A percentile compares a stretch with the other conserved stretches of the same genome.
phyloP scores from a whole-genome alignment of 1,139 yeast species.

The Eremothecium coryli region DNA sequence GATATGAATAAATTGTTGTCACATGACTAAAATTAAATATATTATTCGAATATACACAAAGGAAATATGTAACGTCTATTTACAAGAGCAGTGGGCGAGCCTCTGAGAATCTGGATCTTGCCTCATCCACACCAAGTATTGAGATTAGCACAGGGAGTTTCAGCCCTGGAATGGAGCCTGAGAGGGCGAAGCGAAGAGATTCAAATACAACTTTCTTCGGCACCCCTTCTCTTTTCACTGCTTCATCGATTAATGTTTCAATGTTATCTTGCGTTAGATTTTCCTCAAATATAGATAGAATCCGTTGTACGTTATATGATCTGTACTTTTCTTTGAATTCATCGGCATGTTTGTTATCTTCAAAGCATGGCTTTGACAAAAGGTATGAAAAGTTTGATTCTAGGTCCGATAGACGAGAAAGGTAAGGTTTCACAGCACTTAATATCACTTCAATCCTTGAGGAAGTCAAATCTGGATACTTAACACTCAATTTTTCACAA shows the following conservation, averaged over 20 bases:
- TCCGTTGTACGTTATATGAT: conserved; percentile 8
- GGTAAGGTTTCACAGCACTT: conserved; percentile 30
- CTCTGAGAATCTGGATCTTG: conserved; percentile 32
- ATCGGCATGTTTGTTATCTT: conserved; percentile 15
- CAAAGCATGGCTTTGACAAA: conserved; percentile 36
- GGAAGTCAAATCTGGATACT: conserved; percentile 13
- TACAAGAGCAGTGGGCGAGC: conserved; percentile 16
- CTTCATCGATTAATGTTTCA: conserved; percentile 21
- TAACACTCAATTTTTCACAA: conserved; percentile 16
- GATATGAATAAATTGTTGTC: no score
- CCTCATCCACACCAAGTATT: conserved; percentile 45
- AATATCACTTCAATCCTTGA: conserved; percentile 23
- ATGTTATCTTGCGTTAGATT: conserved; percentile 14
- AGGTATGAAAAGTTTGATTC: conserved; percentile 40
- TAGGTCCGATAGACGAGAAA: conserved; percentile 44
- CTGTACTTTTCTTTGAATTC: conserved; percentile 18
- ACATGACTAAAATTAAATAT: no score
- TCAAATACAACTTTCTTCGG: conserved; percentile 48
- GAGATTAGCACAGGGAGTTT: conserved; percentile 52
- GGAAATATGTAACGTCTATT: no score
- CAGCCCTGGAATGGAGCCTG: conserved; percentile 66
- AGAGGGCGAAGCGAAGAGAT: conserved; percentile 58
- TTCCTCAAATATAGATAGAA: conserved; percentile 16
- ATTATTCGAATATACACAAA: no score
- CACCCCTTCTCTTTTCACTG: conserved; percentile 12